A percentile compares a stretch with the other conserved stretches of the same genome.
Evolutionary conservation across 345 rosid species (phyloP).

Genomic region (Hevea brasiliensis): DNA sequence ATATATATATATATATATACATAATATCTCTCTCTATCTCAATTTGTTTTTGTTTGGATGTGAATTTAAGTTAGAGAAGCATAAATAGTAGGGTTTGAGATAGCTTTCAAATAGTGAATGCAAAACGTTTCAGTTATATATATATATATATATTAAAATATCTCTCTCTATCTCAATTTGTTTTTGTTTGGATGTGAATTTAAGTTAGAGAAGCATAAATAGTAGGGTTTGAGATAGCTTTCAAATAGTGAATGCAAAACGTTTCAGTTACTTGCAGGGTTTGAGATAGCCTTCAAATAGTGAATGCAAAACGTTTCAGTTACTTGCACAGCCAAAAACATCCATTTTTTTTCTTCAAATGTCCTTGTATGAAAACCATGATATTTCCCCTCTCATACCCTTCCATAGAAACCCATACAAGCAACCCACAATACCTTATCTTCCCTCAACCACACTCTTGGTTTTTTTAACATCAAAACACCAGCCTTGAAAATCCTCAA

Average conservation of each 20-base stretch:
- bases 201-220: conserved; percentile 17
- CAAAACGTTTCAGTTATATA: conserved; percentile 29
- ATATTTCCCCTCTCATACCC: no score
- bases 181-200: neutral
- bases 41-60: neutral
- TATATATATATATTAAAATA: conserved; percentile 1
- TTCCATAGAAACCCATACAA: conserved; percentile 15
- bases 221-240: conserved; percentile 41
- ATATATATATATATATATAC: neutral
- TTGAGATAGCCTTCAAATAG: no score
- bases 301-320: no score
- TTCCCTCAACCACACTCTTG: conserved; percentile 22
- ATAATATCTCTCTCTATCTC: conserved; percentile 7
- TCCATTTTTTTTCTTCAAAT: conserved; percentile 28
- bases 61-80: conserved; percentile 4
- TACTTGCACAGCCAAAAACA: conserved; percentile 30
- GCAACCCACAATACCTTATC: conserved; percentile 14
- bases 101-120: conserved; percentile 32
- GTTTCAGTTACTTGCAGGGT: conserved; percentile 39
- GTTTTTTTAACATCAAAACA: neutral
- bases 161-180: neutral
- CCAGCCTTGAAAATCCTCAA: conserved; percentile 16
- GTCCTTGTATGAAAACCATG: conserved; percentile 29
- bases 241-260: conserved; percentile 37
- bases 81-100: conserved; percentile 32